Evolutionary conservation across 306 rosid genomes (phyloP), one percentile per base, ranked within the genome.

Genomic region (Acacia crassicarpa): DNA sequence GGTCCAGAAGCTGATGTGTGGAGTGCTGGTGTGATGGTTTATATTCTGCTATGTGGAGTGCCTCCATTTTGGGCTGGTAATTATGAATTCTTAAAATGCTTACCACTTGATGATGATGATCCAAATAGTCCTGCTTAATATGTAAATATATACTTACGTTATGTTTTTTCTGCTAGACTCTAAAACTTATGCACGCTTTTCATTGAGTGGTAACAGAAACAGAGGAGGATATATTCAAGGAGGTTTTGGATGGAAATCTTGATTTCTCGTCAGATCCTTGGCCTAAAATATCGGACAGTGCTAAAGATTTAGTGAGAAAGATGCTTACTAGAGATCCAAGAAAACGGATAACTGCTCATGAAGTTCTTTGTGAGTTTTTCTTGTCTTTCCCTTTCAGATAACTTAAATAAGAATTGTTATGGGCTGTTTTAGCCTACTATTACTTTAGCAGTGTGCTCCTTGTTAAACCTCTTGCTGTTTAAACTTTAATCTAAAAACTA

Each of bases 51-150:
- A 84, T 56, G 93, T 51, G 98, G 98, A 73, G 82, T 84, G 2
- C 92, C 94, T 86, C 98, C 98, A 40, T 91, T 94, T 86, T 94
- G 94, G 94, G 97, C 86, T 59, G 97, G 98, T 94, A 87, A 69
- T 41, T 69, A 13, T 22, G 10, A 84, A 87, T 68, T 67, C 77
- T 40, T 79, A 25, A 75, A 14, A 69, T 76, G 23, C 22, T 30
- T 32, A 9, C 6, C 69, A 45, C 30, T 74, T 67, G 62, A 85
- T 77, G 69, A 32, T 63, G 20, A 56, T 56, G n/a, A 23, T 59
- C 33, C 67, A 25, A 61, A 61, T 61, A 61, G 67, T 61, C 67
- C 25, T 58, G 16, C 67, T 61, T 23, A 12, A 61, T 61, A 25
- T 25, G 67, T 61, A 23, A 54, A 4, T 7, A 20, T 77, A 58